Percentiles rank a stretch among this genome's conserved stretches.
These are phyloP conservation scores for Globisporangium camurandrum DNA, from an alignment of 352 stramenopile genomes.

Conservation along the genomic window DNA sequence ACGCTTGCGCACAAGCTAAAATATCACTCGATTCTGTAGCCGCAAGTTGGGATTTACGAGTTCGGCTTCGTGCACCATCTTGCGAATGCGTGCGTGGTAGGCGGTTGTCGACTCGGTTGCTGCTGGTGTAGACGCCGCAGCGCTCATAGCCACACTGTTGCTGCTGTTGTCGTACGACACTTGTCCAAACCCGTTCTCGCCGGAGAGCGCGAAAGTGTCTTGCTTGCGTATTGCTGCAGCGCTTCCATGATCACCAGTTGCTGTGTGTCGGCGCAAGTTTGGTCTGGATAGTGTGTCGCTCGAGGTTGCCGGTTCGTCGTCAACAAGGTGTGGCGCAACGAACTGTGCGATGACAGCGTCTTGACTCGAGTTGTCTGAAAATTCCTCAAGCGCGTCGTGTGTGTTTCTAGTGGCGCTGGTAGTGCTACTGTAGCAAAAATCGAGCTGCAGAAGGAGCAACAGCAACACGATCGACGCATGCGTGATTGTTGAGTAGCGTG, in stretches of 20 bases:
- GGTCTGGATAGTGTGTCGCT: background rate
- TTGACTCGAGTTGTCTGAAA: conserved; percentile 3
- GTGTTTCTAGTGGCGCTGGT: background rate
- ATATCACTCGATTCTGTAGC: conserved; percentile 20
- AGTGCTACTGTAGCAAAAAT: too few species aligned
- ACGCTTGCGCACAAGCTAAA: too few species aligned
- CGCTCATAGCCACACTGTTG: conserved; percentile 5
- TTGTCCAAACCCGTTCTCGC: conserved; percentile 24
- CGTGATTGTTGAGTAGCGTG: too few species aligned
- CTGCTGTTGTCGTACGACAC: conserved; percentile 21
- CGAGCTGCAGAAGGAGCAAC: too few species aligned
- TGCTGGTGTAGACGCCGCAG: conserved; percentile 2
- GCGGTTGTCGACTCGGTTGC: conserved; percentile 14
- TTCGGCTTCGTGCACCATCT: conserved; percentile 14
- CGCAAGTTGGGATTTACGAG: conserved; percentile 17
- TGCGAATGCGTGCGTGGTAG: conserved; percentile 8
- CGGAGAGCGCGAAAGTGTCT: background rate
- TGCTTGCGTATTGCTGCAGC: background rate
- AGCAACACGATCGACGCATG: too few species aligned
- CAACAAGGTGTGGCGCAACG: conserved; percentile 3
- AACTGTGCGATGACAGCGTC: conserved; percentile 2
- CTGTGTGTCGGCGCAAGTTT: background rate
- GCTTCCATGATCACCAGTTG: background rate
- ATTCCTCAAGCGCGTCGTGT: background rate
- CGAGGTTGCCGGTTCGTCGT: background rate